Conservation (phyloP, 352 stramenopile genomes). For the Blastocystis sp. region DNA sequence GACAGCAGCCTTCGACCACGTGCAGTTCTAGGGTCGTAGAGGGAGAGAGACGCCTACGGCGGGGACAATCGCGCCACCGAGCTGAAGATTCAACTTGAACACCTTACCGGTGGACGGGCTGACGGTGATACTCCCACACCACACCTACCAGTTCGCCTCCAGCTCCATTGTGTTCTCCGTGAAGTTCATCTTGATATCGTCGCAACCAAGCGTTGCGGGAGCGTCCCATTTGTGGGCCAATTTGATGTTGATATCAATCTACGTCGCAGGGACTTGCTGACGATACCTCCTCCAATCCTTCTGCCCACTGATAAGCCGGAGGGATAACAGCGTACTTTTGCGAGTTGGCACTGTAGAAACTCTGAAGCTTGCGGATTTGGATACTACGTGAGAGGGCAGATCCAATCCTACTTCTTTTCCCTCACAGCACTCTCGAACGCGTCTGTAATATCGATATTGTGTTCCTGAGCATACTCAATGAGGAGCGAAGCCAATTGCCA, state of each 20-base stretch:
- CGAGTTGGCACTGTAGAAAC: not conserved
- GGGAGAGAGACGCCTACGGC: not conserved
- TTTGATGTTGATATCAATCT: constrained; percentile 48
- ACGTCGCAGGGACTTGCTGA: not conserved
- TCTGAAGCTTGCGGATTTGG: constrained; percentile 48
- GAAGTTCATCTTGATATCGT: constrained; percentile 30
- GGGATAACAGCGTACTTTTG: constrained; percentile 9
- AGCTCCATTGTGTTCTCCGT: constrained; percentile 22
- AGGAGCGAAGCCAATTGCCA: not conserved
- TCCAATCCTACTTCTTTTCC: constrained; percentile 14
- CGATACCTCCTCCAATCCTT: constrained; percentile 22
- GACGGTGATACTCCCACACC: not conserved
- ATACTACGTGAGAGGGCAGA: not conserved
- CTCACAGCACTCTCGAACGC: not conserved
- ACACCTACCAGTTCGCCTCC: not conserved
- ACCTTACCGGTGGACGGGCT: constrained; percentile 47
- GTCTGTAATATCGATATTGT: not conserved
- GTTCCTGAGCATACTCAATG: not conserved
- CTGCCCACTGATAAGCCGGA: constrained; percentile 37
- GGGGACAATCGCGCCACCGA: not conserved
- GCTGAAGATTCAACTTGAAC: constrained; percentile 6
- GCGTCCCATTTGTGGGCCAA: constrained; percentile 56
- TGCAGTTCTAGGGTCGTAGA: not conserved
- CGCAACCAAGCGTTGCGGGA: constrained; percentile 39
- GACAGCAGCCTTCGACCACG: constrained; percentile 27